A percentile compares a stretch with the other conserved stretches of the same genome.
Conservation (phyloP, 2,329 filamentous ascomycete species). For the Xylariaceae sp. region DNA sequence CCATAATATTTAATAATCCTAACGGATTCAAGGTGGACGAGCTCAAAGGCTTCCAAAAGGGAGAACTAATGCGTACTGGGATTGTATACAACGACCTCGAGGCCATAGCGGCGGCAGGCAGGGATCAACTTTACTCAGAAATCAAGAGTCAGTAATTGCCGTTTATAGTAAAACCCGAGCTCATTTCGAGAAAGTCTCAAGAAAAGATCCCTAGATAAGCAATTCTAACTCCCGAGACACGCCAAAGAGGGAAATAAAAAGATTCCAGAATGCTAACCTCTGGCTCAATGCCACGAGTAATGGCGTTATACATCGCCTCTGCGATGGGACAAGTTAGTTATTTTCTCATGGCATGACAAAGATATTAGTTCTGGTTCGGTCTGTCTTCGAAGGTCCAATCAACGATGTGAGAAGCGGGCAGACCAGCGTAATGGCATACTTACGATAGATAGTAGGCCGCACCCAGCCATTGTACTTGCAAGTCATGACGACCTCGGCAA, state of each 20-base stretch:
- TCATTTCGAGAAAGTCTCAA: no score
- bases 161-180: no score
- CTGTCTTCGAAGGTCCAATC: not conserved
- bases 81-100: constrained; percentile 84
- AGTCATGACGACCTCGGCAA: constrained; percentile 82
- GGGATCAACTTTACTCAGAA: no score
- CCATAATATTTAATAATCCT: no score
- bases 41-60: no score
- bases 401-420: not conserved
- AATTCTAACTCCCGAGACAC: no score
- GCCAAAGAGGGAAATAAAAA: no score
- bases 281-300: constrained; percentile 76
- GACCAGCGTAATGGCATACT: not conserved
- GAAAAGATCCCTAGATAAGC: no score
- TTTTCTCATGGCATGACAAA: not conserved
- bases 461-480: constrained; percentile 84
- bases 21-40: no score
- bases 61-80: constrained; percentile 50
- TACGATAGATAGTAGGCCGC: constrained; percentile 80
- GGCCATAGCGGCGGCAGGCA: constrained; percentile 75
- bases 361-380: no score
- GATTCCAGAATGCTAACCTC: no score
- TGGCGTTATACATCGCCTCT: constrained; percentile 81
- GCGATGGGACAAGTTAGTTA: not conserved
- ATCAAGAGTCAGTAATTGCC: no score